phyloP scores from a whole-genome alignment of 129 eudicot species.

The Dittrichia graveolens region DNA sequence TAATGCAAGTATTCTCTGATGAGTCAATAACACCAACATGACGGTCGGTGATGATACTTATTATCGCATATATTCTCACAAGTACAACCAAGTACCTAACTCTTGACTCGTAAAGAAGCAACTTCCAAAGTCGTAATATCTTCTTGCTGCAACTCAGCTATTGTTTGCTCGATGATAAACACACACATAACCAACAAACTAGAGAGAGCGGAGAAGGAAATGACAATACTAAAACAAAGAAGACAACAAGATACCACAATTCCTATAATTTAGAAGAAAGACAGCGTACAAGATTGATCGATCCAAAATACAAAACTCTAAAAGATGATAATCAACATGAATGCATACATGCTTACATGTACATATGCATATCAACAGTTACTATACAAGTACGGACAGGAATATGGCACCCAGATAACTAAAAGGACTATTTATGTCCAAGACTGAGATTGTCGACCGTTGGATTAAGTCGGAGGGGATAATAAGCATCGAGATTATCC shows the following conservation, averaged over 20 bases:
- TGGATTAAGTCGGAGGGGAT: conserved; percentile 22
- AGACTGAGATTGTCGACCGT: conserved; percentile 23
- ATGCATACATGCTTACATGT: conserved; percentile 20
- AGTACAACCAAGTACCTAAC: no score
- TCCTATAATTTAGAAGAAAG: conserved; percentile 24
- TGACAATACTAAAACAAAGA: neutral
- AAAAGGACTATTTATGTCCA: conserved; percentile 24
- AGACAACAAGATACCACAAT: conserved; percentile 1
- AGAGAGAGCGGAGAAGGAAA: neutral
- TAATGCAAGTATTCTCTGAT: no score
- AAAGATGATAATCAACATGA: conserved; percentile 16
- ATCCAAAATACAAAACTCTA: conserved; percentile 15
- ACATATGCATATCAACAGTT: conserved; percentile 26
- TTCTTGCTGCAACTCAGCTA: no score
- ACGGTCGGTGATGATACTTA: no score
- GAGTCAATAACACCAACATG: no score
- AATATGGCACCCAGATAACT: conserved; percentile 37
- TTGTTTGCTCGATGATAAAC: no score
- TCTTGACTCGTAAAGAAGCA: no score
- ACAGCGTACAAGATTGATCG: conserved; percentile 15
- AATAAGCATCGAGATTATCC: conserved; percentile 21
- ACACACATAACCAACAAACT: no score
- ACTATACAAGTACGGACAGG: conserved; percentile 49
- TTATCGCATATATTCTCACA: no score
- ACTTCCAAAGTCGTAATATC: no score